Percentiles rank a stretch among this genome's conserved stretches.
These are phyloP conservation scores for Cucurbita pepo DNA, from an alignment of 306 rosid species.

Conservation along the genomic window DNA sequence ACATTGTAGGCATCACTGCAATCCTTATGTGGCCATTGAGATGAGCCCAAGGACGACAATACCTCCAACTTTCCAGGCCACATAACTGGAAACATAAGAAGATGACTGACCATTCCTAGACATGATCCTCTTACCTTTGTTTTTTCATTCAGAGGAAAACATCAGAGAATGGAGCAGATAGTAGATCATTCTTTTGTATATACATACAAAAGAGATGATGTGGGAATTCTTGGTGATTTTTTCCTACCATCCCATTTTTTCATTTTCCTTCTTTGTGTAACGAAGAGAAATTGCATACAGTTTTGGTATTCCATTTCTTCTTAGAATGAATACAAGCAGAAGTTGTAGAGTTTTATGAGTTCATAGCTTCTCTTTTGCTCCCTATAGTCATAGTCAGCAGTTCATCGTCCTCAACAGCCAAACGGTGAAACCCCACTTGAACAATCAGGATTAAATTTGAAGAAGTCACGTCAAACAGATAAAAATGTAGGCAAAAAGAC, in stretches of 20 bases:
- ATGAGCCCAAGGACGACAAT: background rate
- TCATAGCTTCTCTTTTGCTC: background rate
- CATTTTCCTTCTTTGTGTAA: background rate
- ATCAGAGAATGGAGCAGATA: background rate
- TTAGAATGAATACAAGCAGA: background rate
- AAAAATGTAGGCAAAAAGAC: too few species aligned
- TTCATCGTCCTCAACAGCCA: background rate
- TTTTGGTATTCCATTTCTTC: background rate
- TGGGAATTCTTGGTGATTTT: background rate
- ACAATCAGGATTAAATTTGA: background rate
- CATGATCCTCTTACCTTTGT: conserved; percentile 1
- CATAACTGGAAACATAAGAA: background rate
- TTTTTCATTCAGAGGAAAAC: background rate
- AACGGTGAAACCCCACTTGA: background rate
- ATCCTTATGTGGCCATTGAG: conserved; percentile 18
- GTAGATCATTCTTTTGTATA: conserved; percentile 1
- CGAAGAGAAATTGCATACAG: background rate
- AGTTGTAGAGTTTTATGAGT: background rate
- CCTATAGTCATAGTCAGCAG: background rate
- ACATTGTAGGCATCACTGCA: conserved; percentile 14
- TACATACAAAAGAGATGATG: background rate
- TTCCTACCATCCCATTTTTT: background rate
- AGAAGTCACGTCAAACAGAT: background rate
- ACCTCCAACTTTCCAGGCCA: background rate
- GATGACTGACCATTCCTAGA: background rate